Percentiles rank a stretch among this genome's conserved stretches.
These are phyloP conservation scores for Berkeleyomyces basicola DNA, from an alignment of 2,329 filamentous ascomycete species.

Conservation along the genomic window DNA sequence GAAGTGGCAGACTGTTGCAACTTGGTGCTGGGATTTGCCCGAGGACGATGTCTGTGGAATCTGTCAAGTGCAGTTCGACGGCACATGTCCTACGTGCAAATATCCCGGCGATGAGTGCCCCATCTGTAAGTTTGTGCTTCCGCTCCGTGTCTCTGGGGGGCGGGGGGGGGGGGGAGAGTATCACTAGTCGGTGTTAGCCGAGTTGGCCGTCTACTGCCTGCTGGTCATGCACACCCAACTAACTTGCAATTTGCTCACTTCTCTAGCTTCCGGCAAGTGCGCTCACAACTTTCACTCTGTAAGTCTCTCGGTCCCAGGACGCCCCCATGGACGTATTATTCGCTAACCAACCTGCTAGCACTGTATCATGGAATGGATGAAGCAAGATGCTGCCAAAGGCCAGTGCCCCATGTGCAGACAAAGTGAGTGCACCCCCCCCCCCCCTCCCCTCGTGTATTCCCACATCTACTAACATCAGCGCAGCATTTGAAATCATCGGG, in stretches of 20 bases:
- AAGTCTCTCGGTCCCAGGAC: slow-evolving; percentile 17
- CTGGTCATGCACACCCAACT: neutral
- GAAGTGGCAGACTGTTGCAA: slow-evolving; percentile 84
- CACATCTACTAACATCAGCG: neutral
- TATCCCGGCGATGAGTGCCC: slow-evolving; percentile 94
- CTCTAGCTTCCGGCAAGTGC: slow-evolving; percentile 79
- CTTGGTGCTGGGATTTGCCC: slow-evolving; percentile 95
- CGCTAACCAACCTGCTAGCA: slow-evolving; percentile 38
- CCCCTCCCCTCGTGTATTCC: too few species aligned
- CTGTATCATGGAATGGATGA: slow-evolving; percentile 91
- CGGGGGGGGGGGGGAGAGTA: too few species aligned
- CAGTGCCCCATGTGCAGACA: slow-evolving; percentile 98
- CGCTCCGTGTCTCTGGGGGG: neutral
- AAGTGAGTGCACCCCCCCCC: slow-evolving; percentile 35
- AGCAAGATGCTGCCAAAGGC: slow-evolving; percentile 81
- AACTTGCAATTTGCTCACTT: neutral
- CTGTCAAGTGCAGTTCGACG: slow-evolving; percentile 94
- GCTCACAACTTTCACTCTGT: slow-evolving; percentile 98
- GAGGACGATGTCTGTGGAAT: slow-evolving; percentile 97
- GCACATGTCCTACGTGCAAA: slow-evolving; percentile 94
- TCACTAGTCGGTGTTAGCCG: slow-evolving; percentile 3
- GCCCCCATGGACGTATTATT: slow-evolving; percentile 14
- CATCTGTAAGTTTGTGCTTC: slow-evolving; percentile 46
- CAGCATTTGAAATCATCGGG: slow-evolving; percentile 7
- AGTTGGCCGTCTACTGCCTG: neutral